phyloP scores from a whole-genome alignment of 331 rosid species.

The Spiraea crenata region DNA sequence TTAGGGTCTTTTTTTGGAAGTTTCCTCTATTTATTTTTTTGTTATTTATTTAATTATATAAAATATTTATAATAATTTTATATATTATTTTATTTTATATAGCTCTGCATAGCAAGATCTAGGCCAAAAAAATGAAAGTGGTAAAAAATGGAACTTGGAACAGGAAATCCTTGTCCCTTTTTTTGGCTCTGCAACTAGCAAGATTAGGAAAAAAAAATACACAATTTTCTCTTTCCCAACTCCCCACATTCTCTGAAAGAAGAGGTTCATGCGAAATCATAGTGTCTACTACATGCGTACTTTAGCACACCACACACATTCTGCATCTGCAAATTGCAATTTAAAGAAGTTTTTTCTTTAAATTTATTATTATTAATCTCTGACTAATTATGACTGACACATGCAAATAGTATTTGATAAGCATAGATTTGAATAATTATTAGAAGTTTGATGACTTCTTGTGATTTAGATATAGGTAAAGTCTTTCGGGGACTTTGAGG shows the following conservation, averaged over 20 bases:
- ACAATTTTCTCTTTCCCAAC: conserved; percentile 33
- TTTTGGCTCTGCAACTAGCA: neutral
- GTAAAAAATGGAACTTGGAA: too few species aligned
- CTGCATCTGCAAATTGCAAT: conserved; percentile 3
- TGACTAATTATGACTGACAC: conserved; percentile 7
- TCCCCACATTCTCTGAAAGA: conserved; percentile 45
- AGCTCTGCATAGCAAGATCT: too few species aligned
- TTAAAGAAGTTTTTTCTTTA: neutral
- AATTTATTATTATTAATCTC: neutral
- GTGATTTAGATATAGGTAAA: conserved; percentile 18
- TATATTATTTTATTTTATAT: too few species aligned
- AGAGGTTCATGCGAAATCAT: conserved; percentile 51
- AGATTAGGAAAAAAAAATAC: conserved; percentile 13
- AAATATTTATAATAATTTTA: too few species aligned
- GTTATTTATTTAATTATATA: neutral
- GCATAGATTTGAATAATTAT: neutral
- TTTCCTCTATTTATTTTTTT: neutral
- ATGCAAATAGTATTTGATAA: neutral
- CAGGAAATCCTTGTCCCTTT: too few species aligned
- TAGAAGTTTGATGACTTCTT: conserved; percentile 6
- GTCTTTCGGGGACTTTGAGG: conserved; percentile 17
- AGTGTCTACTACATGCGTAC: conserved; percentile 61
- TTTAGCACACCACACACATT: conserved; percentile 34
- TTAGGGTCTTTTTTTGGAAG: neutral
- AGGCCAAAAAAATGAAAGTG: too few species aligned